Conservation (phyloP, 73 alveolate genomes). For the Paramecium primaurelia region DNA sequence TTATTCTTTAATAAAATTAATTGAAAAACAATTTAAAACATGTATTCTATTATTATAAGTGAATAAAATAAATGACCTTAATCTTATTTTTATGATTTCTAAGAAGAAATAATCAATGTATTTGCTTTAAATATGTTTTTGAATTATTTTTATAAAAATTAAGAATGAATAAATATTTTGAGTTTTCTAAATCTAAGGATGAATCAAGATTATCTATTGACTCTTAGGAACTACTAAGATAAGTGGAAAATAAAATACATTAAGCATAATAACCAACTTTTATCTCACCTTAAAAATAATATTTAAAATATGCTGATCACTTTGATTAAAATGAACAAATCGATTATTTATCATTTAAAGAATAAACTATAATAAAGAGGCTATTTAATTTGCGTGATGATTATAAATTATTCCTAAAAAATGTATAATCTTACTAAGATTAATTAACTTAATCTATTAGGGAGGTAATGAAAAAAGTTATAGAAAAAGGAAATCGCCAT, state of each 20-base stretch:
- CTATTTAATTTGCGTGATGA: neutral
- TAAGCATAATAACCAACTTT: neutral
- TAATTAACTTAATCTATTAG: neutral
- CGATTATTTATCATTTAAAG: neutral
- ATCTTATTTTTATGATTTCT: too few species aligned
- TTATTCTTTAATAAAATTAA: neutral
- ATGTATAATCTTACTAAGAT: neutral
- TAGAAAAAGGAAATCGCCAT: neutral
- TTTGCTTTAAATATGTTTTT: neutral
- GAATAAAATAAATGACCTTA: too few species aligned
- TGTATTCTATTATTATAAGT: neutral
- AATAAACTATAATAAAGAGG: neutral
- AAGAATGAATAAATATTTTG: neutral
- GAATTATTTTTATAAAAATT: neutral
- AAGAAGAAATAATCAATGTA: neutral
- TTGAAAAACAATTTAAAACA: too few species aligned
- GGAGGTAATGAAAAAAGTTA: neutral
- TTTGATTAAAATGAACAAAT: neutral
- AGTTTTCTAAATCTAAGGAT: neutral
- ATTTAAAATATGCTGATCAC: neutral
- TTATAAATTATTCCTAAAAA: neutral
- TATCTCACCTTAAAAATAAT: neutral
- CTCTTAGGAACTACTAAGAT: neutral
- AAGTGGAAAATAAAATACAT: neutral
- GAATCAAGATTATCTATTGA: slow-evolving; percentile 2